Evolutionary conservation across 306 rosid genomes (phyloP).

Genomic region (Hippophae gyantsensis): DNA sequence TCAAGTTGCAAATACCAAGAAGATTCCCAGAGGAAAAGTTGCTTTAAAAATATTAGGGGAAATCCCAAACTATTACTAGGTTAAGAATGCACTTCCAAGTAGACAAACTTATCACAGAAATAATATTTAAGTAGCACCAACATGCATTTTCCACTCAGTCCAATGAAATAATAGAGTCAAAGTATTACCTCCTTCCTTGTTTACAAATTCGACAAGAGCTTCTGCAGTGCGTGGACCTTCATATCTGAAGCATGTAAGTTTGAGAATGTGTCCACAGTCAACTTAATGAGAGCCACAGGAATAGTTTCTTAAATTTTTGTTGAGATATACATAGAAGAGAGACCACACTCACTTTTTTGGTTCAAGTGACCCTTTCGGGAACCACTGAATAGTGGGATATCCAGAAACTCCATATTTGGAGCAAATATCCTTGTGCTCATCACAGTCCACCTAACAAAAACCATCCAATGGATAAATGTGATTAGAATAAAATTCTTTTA

Average conservation of each 20-base stretch:
- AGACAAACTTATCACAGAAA: background rate
- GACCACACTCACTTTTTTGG: constrained; percentile 54
- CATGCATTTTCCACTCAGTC: background rate
- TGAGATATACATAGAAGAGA: background rate
- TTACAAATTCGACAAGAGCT: constrained; percentile 66
- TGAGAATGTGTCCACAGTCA: constrained; percentile 9
- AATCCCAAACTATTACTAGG: background rate
- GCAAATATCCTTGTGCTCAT: constrained; percentile 71
- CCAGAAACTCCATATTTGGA: constrained; percentile 71
- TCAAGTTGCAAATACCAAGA: too few species aligned
- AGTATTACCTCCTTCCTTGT: constrained; percentile 57
- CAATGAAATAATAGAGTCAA: constrained; percentile 1
- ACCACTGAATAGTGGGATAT: constrained; percentile 83
- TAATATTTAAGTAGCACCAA: background rate
- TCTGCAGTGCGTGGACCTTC: constrained; percentile 77
- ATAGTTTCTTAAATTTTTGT: background rate
- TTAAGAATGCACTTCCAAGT: background rate
- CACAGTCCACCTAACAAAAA: constrained; percentile 71
- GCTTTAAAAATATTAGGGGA: background rate
- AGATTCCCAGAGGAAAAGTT: too few species aligned
- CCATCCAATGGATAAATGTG: constrained; percentile 1
- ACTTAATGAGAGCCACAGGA: constrained; percentile 4
- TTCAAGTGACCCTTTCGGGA: constrained; percentile 71
- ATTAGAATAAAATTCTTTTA: too few species aligned
- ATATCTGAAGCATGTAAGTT: constrained; percentile 35